Percentiles rank a stretch among this genome's conserved stretches.
Conservation (phyloP, 116 monocot genomes). For the Phalaenopsis hybrid region DNA sequence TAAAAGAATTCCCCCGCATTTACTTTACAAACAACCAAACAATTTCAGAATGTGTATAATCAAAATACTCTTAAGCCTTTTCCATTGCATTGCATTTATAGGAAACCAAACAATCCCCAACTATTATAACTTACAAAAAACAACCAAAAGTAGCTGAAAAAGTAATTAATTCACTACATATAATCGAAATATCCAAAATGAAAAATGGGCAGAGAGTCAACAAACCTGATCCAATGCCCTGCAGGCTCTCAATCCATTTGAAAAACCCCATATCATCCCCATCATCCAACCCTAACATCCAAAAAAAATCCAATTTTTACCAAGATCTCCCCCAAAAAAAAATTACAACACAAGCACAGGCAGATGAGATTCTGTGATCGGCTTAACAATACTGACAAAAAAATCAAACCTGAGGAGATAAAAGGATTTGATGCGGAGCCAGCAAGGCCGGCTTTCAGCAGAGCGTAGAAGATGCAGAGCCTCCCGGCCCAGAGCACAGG, state of each 20-base stretch:
- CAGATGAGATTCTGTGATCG: background rate
- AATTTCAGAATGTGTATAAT: too few relatives aligned
- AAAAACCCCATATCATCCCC: slow-evolving; percentile 70
- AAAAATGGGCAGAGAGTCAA: background rate
- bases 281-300: slow-evolving; percentile 26
- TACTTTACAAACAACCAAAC: too few relatives aligned
- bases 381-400: background rate
- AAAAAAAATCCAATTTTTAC: background rate
- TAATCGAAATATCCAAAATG: background rate
- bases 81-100: too few relatives aligned
- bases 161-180: background rate
- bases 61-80: too few relatives aligned
- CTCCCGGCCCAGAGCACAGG: slow-evolving; percentile 79
- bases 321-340: background rate
- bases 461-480: slow-evolving; percentile 69
- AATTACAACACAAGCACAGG: background rate
- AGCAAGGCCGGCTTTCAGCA: slow-evolving; percentile 71
- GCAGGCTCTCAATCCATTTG: slow-evolving; percentile 53
- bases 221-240: slow-evolving; percentile 57
- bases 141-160: background rate
- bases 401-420: slow-evolving; percentile 37
- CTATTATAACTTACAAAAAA: background rate
- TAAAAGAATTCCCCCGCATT: too few relatives aligned
- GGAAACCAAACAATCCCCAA: too few relatives aligned
- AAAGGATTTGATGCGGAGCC: slow-evolving; percentile 70